Evolutionary conservation across 75 land plant genomes (phyloP).

Genomic region (Sequoiadendron giganteum): DNA sequence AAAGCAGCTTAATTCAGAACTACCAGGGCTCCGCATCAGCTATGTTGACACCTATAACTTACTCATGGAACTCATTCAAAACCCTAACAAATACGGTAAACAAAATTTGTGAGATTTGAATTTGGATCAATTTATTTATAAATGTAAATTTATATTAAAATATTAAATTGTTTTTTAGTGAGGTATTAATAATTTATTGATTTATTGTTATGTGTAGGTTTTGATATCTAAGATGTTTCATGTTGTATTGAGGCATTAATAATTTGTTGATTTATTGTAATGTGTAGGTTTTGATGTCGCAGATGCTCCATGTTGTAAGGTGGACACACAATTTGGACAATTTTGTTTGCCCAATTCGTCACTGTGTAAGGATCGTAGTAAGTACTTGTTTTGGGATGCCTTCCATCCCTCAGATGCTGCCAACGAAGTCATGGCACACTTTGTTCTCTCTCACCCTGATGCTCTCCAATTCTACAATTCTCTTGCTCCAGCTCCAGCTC

Average conservation of each 20-base stretch:
- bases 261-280: no score
- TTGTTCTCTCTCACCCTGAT: conserved; percentile 41
- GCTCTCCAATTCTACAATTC: conserved; percentile 1
- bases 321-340: conserved; percentile 62
- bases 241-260: not conserved
- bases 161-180: no score
- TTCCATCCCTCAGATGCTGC: conserved; percentile 89
- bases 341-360: conserved; percentile 65
- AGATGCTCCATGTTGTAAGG: conserved; percentile 72
- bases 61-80: conserved; percentile 43
- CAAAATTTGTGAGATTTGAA: no score
- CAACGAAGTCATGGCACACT: conserved; percentile 64
- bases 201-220: no score
- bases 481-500: conserved; percentile 18
- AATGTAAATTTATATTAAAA: not conserved
- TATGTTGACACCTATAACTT: conserved; percentile 69
- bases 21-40: conserved; percentile 50
- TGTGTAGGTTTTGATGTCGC: conserved; percentile 65
- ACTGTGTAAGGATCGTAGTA: conserved; percentile 61
- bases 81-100: conserved; percentile 71
- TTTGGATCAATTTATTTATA: not conserved
- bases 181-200: no score
- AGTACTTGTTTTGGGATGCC: conserved; percentile 92
- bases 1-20: conserved; percentile 24
- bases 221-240: no score